A percentile compares a stretch with the other conserved stretches of the same genome.
phyloP scores from a whole-genome alignment of 2,329 filamentous ascomycete genomes.

The Fusarium caatingaense region DNA sequence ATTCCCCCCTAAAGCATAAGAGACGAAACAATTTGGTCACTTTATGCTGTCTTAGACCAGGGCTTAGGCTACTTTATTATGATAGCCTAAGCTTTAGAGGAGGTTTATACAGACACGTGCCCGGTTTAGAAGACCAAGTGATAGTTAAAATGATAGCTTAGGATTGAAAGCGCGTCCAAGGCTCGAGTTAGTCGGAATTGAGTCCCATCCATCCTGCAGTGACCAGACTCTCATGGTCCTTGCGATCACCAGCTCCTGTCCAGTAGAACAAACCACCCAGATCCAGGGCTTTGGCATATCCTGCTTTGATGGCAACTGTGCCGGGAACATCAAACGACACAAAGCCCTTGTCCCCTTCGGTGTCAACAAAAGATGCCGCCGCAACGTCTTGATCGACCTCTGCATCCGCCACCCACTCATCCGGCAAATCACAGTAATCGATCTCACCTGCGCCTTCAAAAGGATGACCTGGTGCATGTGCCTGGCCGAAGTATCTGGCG shows the following conservation, averaged over 20 bases:
- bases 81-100: background rate
- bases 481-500: conserved; percentile 69
- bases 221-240: conserved; percentile 66
- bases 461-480: conserved; percentile 63
- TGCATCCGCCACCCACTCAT: conserved; percentile 56
- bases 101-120: background rate
- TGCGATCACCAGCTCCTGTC: conserved; percentile 71
- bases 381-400: conserved; percentile 62
- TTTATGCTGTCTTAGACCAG: background rate
- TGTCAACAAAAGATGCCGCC: conserved; percentile 68
- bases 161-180: no score
- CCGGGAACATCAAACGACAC: conserved; percentile 72
- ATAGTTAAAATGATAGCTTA: background rate
- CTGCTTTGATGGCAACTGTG: conserved; percentile 71
- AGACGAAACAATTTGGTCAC: background rate
- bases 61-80: background rate
- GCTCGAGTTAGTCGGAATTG: background rate
- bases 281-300: conserved; percentile 64
- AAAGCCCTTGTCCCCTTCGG: conserved; percentile 58
- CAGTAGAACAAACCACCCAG: conserved; percentile 76
- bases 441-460: conserved; percentile 64
- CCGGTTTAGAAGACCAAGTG: background rate
- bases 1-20: background rate
- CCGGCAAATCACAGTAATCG: conserved; percentile 72
- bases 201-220: conserved; percentile 68